Evolutionary conservation across 179 eudicot species (phyloP).

Genomic region (Amaranthus tricolor): DNA sequence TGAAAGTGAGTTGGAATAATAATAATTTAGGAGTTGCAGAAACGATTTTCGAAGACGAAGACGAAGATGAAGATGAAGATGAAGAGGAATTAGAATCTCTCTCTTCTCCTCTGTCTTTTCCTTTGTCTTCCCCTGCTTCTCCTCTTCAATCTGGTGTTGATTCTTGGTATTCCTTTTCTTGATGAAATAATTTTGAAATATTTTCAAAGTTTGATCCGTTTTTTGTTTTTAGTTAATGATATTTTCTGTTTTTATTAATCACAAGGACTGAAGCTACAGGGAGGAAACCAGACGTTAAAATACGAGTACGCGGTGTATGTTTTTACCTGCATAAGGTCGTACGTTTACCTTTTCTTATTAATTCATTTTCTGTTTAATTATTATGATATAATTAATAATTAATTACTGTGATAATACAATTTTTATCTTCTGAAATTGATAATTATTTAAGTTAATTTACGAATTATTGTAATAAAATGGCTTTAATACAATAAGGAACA

Average conservation of each 20-base stretch:
- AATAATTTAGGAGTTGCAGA: constrained; percentile 54
- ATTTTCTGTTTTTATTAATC: neutral
- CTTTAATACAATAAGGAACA: no score
- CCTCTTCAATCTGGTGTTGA: constrained; percentile 44
- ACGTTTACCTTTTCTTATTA: neutral
- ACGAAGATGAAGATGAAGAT: constrained; percentile 32
- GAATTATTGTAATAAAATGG: no score
- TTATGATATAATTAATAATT: neutral
- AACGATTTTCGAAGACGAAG: constrained; percentile 56
- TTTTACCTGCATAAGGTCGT: constrained; percentile 75
- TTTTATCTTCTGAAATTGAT: no score
- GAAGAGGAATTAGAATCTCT: constrained; percentile 35
- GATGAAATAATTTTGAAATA: neutral
- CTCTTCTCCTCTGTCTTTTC: constrained; percentile 36
- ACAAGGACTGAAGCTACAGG: constrained; percentile 48
- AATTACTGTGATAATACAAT: no score
- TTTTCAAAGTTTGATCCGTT: neutral
- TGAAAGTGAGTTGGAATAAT: constrained; percentile 33
- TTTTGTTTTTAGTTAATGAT: neutral
- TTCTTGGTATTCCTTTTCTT: constrained; percentile 42
- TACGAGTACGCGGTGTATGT: constrained; percentile 50
- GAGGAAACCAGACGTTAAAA: constrained; percentile 54
- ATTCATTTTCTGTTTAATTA: neutral
- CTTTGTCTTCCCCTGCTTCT: constrained; percentile 30
- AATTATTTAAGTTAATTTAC: no score